These are phyloP conservation scores for Umbellularia californica DNA, from an alignment of 164 flowering plant genomes.

Conservation along the genomic window DNA sequence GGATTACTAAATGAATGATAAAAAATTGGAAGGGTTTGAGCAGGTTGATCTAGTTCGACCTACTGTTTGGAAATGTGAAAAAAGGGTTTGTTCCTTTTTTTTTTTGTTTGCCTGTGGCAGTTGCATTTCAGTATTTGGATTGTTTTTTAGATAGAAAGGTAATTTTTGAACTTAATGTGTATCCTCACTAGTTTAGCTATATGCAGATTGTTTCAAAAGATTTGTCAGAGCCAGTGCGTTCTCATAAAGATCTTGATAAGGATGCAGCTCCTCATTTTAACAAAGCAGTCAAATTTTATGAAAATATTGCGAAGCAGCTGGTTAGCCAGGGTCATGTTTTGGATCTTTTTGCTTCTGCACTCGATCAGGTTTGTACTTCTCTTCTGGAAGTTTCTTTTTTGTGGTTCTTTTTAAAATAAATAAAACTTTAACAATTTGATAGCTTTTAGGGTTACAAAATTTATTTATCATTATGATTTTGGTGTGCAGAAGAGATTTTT, in stretches of 20 bases:
- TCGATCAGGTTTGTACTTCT: conserved; percentile 75
- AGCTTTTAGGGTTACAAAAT: background rate
- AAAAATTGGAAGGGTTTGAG: no score
- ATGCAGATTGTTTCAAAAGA: conserved; percentile 90
- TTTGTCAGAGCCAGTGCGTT: conserved; percentile 91
- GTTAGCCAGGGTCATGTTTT: conserved; percentile 90
- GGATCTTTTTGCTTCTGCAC: conserved; percentile 97
- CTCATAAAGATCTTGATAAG: conserved; percentile 97
- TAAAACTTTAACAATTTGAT: no score
- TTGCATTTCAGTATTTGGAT: no score
- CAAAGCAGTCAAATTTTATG: conserved; percentile 91
- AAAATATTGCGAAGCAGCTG: conserved; percentile 75
- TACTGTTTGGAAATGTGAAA: background rate
- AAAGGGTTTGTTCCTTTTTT: background rate
- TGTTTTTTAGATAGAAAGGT: background rate
- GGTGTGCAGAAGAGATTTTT: no score
- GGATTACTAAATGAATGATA: no score
- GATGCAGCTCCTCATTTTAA: conserved; percentile 87
- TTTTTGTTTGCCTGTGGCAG: background rate
- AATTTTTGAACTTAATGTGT: background rate
- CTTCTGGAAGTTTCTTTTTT: background rate
- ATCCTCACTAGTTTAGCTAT: conserved; percentile 2
- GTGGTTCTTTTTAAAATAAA: background rate
- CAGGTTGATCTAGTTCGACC: background rate
- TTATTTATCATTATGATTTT: no score